Evolutionary conservation across 768 basidiomycete species (phyloP).

Genomic region (Mycena rebaudengoi): DNA sequence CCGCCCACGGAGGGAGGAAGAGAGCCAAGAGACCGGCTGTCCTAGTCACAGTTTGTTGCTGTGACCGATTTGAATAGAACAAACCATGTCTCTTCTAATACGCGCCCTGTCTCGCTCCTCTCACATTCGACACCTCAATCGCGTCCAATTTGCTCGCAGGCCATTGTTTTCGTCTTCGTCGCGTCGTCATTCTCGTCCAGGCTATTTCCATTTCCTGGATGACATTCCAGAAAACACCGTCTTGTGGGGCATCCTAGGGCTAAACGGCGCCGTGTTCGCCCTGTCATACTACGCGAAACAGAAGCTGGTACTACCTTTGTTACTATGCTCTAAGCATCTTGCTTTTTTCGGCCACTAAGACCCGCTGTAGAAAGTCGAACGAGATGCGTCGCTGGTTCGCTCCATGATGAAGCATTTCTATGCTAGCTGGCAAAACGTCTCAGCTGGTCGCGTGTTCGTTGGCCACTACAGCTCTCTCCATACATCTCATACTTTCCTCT

Average conservation of each 20-base stretch:
- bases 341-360: no score
- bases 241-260: conserved; percentile 69
- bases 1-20: no score
- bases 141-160: background rate
- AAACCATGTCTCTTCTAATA: no score
- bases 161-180: background rate
- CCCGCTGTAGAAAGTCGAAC: conserved; percentile 41
- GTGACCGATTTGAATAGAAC: no score
- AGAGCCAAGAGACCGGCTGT: no score
- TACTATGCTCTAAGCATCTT: background rate
- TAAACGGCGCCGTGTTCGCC: conserved; percentile 69
- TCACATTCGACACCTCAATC: background rate
- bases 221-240: conserved; percentile 60
- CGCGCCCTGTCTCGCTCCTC: background rate
- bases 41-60: no score
- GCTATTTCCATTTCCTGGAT: conserved; percentile 51
- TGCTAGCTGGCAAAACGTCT: conserved; percentile 66
- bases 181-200: conserved; percentile 1
- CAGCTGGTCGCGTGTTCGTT: conserved; percentile 70
- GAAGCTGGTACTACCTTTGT: conserved; percentile 40
- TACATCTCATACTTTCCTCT: conserved; percentile 14
- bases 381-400: conserved; percentile 45
- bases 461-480: background rate
- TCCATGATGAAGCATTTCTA: conserved; percentile 75
- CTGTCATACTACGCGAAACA: conserved; percentile 61